Evolutionary conservation across 306 rosid genomes (phyloP).

Genomic region (Macrotyloma uniflorum): DNA sequence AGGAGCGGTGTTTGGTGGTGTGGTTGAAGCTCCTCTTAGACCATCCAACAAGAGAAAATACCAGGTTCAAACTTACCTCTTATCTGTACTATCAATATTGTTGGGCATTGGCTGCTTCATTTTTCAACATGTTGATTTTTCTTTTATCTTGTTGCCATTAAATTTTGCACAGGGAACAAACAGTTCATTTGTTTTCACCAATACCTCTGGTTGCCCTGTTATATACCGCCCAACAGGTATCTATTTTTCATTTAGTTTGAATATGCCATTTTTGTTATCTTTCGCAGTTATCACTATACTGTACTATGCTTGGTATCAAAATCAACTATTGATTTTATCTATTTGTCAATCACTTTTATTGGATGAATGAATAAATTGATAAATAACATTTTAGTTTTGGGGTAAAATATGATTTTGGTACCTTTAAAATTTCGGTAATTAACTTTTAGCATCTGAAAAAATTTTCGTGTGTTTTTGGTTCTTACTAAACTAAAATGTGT

Average conservation of each 20-base stretch:
- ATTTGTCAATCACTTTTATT: not conserved
- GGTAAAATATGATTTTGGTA: no score
- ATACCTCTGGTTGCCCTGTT: constrained; percentile 66
- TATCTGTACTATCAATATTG: not conserved
- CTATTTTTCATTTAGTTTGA: constrained; percentile 4
- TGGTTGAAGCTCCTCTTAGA: constrained; percentile 90
- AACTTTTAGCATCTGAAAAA: no score
- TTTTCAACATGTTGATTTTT: constrained; percentile 7
- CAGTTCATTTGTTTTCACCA: constrained; percentile 84
- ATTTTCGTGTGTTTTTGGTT: no score
- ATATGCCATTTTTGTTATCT: constrained; percentile 5
- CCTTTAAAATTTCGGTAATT: no score
- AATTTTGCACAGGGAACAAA: constrained; percentile 79
- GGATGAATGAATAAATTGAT: not conserved
- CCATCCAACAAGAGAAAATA: constrained; percentile 78
- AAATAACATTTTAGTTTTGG: not conserved
- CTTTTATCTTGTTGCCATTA: constrained; percentile 28
- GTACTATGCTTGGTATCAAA: constrained; percentile 10
- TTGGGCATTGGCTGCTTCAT: constrained; percentile 25
- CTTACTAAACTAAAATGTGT: no score
- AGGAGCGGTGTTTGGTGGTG: constrained; percentile 93
- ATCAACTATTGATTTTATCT: constrained; percentile 13
- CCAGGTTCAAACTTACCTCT: constrained; percentile 58
- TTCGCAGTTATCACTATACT: not conserved
- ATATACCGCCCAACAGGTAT: constrained; percentile 90